Evolutionary conservation across 805 yeast genomes (phyloP), one percentile per base, ranked within the genome.

Genomic region (Candida ficus): DNA sequence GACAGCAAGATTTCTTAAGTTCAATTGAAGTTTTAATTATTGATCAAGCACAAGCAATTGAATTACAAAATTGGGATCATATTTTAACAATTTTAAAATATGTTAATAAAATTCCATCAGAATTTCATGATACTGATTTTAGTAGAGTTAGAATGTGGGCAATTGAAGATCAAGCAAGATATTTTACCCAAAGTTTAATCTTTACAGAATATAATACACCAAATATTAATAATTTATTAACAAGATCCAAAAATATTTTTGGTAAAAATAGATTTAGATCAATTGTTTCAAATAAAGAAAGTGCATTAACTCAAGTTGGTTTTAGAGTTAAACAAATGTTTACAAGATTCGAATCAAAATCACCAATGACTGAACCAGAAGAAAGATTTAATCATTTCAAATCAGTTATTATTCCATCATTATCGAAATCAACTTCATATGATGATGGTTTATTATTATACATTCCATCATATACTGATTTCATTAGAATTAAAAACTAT

Each of bases 61-160:
- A 86, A 56, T 84, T 83, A 84, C 99, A 93, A 63, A 88, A 90
- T 56, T 84, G 97, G 90, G 83, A 83, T 28, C 95, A 91, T 63
- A 72, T 93, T 8, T 62, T 61, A 23, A 79, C 80, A 13, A 62
- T 83, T n/a, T 66, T 81, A 50, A 78, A 79, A 47, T 79, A 82
- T 56, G 50, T 89, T 42, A 89, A 90, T 61, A 67, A 71, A 41
- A 77, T 89, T 34, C 98, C 98, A 6, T 76, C 77, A 47, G 77
- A 82, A 37, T 80, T 84, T 48, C 89, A 79, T 47, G 83, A 79
- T 42, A 83, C 95, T 13, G 99, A 93, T 62, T 93, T 93, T 61
- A 78, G 93, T 42, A 74, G 99, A 50, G 81, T 93, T 29, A 74
- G 96, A 52, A 83, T 85, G 83, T 90, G 95, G 95, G 80, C 83